Base-by-base conservation (phyloP, 371 early-diverging fungal species). In the Syncephalis fuscata region DNA sequence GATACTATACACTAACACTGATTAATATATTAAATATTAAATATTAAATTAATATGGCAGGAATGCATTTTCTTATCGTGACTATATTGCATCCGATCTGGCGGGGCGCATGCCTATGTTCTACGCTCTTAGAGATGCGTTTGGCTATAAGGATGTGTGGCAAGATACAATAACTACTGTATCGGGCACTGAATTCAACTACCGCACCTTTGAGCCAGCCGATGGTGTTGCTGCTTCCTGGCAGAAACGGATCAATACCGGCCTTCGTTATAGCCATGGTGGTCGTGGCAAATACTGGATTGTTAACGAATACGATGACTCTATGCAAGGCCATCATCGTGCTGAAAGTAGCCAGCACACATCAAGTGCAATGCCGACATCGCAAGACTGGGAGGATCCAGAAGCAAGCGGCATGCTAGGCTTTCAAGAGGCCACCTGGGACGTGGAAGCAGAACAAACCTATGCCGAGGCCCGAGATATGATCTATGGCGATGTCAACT, bases 111-210 rank as follows among this genome's bases (percentile, higher is more conserved):
- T 92, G 65, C 77, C 81, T 0, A 60, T 94, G 11, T 65, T 63
- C 39, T 72, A 74, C 55, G 90, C 94, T 0, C 55, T 88, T 20
- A 64, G 74, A 21, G 94, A 94, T 50, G 81, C 88, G 0, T 55
- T 85, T 40, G 92, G 92, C 0, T 45, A 85, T 22, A 73, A 76
- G 50, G 94, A 94, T 52, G 78, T 94, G 10, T 49, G 82, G 17
- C 66, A 78, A 61, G 95, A 94, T 52, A 71, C 85, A 1, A 46
- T 74, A 16, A 82, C 82, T 52, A 85, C 91, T 0, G 63, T 86
- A 41, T 67, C 70, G 16, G 91, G 91, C 0, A 73, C 76, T 2
- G 60, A 67, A 23, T 89, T 88, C 62, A 84, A 73, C 15, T 85
- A 87, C 58, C 63, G 76, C 26, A 71, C 83, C 4, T 87, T 87